These are phyloP conservation scores for Ceratocystis ficicola DNA, from an alignment of 2,329 filamentous ascomycete genomes.

Conservation along the genomic window DNA sequence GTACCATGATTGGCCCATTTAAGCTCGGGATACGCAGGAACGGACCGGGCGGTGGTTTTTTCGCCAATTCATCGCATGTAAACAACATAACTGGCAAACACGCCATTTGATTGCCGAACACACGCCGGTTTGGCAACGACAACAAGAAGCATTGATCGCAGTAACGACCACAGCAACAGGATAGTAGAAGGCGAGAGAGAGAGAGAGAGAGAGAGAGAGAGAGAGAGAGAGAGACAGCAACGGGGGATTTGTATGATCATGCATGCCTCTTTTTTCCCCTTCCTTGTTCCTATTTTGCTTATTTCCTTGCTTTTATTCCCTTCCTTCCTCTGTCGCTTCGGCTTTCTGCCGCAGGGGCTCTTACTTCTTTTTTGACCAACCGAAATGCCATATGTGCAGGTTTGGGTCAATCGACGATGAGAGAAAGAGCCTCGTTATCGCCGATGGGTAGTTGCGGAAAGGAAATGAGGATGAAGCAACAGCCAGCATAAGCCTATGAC, in stretches of 20 bases:
- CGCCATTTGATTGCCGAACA: conserved; percentile 6
- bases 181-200: not conserved
- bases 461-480: not conserved
- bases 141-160: not conserved
- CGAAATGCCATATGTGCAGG: not conserved
- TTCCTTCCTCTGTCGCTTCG: conserved; percentile 1
- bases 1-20: conserved; percentile 7
- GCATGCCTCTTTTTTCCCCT: not conserved
- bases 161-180: not conserved
- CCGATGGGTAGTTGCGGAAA: too few species aligned
- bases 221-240: not conserved
- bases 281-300: conserved; percentile 5
- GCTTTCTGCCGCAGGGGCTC: conserved; percentile 1
- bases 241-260: not conserved
- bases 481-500: not conserved
- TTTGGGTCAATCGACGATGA: not conserved
- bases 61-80: not conserved
- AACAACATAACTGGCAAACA: not conserved
- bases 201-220: not conserved
- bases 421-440: too few species aligned
- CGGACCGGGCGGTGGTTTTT: conserved; percentile 7
- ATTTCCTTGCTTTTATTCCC: conserved; percentile 7
- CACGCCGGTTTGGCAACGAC: not conserved
- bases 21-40: conserved; percentile 9
- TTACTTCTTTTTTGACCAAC: not conserved